phyloP scores from a whole-genome alignment of 1,284 basidiomycete genomes.

The Ustilago cynodontis region DNA sequence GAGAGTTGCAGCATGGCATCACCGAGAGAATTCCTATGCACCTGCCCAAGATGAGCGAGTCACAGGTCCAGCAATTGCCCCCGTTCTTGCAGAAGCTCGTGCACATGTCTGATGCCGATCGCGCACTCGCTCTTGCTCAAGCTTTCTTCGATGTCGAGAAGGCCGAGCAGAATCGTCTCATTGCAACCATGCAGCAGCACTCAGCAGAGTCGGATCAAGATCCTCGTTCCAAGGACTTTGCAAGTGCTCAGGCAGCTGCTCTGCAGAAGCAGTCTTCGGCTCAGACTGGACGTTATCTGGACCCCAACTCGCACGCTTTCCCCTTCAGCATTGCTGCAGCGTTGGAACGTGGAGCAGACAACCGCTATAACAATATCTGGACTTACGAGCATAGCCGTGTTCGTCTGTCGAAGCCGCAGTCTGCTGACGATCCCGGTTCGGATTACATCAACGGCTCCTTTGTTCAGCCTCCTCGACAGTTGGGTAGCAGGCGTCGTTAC shows the following conservation, averaged over 20 bases:
- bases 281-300: conserved; percentile 9
- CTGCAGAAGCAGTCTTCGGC: conserved; percentile 30
- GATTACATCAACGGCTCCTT: conserved; percentile 67
- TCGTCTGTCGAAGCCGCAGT: conserved; percentile 44
- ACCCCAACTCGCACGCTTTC: conserved; percentile 71
- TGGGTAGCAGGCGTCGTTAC: conserved; percentile 75
- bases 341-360: conserved; percentile 93
- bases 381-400: conserved; percentile 85
- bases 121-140: conserved; percentile 84
- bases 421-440: conserved; percentile 46
- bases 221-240: conserved; percentile 47
- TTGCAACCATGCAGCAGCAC: conserved; percentile 92
- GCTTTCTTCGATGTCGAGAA: conserved; percentile 91
- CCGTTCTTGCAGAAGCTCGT: conserved; percentile 84
- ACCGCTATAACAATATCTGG: conserved; percentile 90
- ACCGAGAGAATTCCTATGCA: conserved; percentile 70
- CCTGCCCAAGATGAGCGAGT: conserved; percentile 44
- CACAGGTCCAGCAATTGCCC: conserved; percentile 75
- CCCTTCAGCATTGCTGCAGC: conserved; percentile 94
- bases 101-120: conserved; percentile 72
- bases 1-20: conserved; percentile 85
- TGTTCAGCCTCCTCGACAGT: conserved; percentile 54
- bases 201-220: conserved; percentile 71
- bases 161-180: conserved; percentile 87
- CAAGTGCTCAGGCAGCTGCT: conserved; percentile 25